phyloP scores from a whole-genome alignment of 345 rosid genomes.

The Eutrema japonicum region DNA sequence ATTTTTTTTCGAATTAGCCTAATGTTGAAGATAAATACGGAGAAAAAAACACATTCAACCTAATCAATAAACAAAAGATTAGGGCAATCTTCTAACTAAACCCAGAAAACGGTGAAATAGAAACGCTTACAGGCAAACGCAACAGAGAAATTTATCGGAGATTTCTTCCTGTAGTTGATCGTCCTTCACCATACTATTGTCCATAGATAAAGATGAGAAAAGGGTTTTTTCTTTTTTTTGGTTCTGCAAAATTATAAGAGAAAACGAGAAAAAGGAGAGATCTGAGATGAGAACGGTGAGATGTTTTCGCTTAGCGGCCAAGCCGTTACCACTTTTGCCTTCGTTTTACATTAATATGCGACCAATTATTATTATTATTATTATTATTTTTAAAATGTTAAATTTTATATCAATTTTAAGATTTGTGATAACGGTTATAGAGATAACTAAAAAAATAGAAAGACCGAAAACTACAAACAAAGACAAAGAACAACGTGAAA shows the following conservation, averaged over 20 bases:
- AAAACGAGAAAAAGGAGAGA: neutral
- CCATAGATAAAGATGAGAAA: conserved; percentile 23
- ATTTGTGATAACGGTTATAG: no score
- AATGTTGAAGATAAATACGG: neutral
- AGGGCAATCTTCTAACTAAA: neutral
- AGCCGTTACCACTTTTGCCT: no score
- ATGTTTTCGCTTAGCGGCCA: conserved; percentile 10
- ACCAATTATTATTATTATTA: no score
- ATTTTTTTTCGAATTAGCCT: neutral
- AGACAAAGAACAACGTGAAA: no score
- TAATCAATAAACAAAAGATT: neutral
- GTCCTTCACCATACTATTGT: neutral
- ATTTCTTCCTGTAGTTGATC: conserved; percentile 49
- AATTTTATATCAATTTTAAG: no score
- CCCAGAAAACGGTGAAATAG: neutral
- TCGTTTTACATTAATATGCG: no score
- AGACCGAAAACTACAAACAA: no score
- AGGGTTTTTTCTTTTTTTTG: neutral
- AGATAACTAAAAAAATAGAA: no score
- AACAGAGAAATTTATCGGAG: conserved; percentile 58
- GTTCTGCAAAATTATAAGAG: neutral
- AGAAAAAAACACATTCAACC: neutral
- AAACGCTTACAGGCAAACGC: conserved; percentile 67
- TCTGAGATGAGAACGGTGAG: conserved; percentile 7
- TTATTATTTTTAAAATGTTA: no score